Evolutionary conservation across 2,329 filamentous ascomycete species (phyloP).

Genomic region (Pyricularia grisea): DNA sequence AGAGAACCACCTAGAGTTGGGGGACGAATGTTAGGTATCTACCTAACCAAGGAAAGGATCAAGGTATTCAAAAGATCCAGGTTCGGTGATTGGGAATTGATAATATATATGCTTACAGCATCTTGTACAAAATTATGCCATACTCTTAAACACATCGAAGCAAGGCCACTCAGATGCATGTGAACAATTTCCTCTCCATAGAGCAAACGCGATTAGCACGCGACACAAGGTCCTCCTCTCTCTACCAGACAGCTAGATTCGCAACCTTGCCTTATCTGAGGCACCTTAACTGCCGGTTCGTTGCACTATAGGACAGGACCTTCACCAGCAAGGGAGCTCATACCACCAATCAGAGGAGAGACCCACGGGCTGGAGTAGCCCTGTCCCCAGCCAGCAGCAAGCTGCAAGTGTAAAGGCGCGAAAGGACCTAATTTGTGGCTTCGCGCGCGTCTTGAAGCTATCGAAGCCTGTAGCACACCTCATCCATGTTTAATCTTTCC

Average conservation of each 20-base stretch:
- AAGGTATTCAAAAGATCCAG: not conserved
- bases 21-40: not conserved
- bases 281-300: not conserved
- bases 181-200: not conserved
- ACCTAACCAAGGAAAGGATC: not conserved
- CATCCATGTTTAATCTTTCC: not conserved
- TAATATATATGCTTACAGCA: not conserved
- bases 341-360: not conserved
- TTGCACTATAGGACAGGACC: not conserved
- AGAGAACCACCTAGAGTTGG: not conserved
- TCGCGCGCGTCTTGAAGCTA: slow-evolving; percentile 1
- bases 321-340: not conserved
- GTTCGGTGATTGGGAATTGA: not conserved
- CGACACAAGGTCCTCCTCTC: not conserved
- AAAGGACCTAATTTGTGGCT: not conserved
- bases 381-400: not conserved
- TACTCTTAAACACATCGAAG: not conserved
- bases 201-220: not conserved
- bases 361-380: not conserved
- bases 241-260: not conserved
- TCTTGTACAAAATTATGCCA: not conserved
- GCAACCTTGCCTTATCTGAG: not conserved
- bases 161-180: not conserved
- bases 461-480: not conserved
- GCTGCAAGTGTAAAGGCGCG: not conserved